Percentiles rank a stretch among this genome's conserved stretches.
Conservation (phyloP, 164 flowering plant species). For the Piper longum region DNA sequence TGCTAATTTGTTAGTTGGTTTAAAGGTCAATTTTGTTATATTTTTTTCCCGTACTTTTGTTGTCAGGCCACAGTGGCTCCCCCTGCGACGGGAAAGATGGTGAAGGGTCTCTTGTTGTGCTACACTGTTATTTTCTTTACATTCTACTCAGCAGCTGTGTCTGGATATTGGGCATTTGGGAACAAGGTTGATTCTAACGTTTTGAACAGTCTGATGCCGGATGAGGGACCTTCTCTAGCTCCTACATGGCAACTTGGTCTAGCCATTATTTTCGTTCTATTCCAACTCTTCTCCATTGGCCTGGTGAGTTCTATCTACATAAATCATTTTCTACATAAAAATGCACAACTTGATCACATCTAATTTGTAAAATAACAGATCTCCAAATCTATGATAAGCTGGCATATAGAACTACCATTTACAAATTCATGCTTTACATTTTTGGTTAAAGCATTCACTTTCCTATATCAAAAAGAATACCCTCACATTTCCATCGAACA, state of each 20-base stretch:
- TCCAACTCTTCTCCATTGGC: constrained; percentile 92
- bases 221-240: constrained; percentile 73
- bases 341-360: no score
- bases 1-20: no score
- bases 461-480: background rate
- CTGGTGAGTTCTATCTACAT: constrained; percentile 32
- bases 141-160: constrained; percentile 65
- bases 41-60: background rate
- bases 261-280: constrained; percentile 58
- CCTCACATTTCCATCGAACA: no score
- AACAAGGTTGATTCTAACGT: constrained; percentile 60
- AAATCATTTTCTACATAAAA: no score
- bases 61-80: constrained; percentile 98
- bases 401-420: no score
- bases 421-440: background rate
- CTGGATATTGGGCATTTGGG: constrained; percentile 91
- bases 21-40: no score
- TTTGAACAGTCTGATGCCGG: constrained; percentile 68
- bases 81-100: constrained; percentile 91
- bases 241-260: constrained; percentile 78
- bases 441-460: background rate
- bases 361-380: no score
- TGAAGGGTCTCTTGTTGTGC: constrained; percentile 81
- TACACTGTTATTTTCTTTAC: constrained; percentile 66
- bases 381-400: no score